Evolutionary conservation across 345 rosid genomes (phyloP), one percentile per base, ranked within the genome.

Genomic region (Anastatica hierochuntica): DNA sequence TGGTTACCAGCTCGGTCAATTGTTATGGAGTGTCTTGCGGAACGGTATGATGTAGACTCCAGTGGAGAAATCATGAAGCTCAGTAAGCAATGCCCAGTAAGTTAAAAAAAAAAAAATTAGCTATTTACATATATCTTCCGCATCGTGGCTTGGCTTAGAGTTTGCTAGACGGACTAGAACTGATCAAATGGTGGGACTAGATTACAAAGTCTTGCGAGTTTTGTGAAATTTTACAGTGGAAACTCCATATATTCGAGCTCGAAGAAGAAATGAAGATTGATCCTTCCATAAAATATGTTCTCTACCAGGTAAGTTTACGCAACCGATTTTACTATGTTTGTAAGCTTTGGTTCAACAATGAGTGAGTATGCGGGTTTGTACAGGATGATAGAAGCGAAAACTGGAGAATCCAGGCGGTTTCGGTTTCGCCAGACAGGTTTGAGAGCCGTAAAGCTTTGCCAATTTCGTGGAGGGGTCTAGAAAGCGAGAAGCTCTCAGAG

Each of bases 1-100:
- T 89, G 97, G 97, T 72, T 84, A 61, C 96, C 94, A 35, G 94
- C 90, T 37, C 76, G 80, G n/a, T 70, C 88, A 46, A 79, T 86
- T 58, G 89, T 84, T 24, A 76, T 79, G 74, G 83, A 82, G 51
- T 77, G 90, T 72, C 62, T 82, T 49, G 58, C 71, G 35, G 71
- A 70, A 20, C 76, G 96, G 67, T 52, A 46, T 57, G 67, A 66
- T 37, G 1, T 70, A 33, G 88, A 90, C 49, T 74, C 84, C 10
- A 82, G 85, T 43, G 87, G 96, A 56, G 97, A 84, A 71, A 80
- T 90, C 53, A 75, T 84, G 81, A 83, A 76, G 40, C 63, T 86
- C 68, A 53, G 58, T 20, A 72, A 38, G 60, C 82, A 74, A 63
- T 84, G 96, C 43, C 97, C 92, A 0, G 95, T 90, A 71, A 82